Percentiles rank a stretch among this genome's conserved stretches.
These are phyloP conservation scores for Ophiostoma triangulosporum DNA, from an alignment of 2,329 filamentous ascomycete genomes.

Conservation along the genomic window DNA sequence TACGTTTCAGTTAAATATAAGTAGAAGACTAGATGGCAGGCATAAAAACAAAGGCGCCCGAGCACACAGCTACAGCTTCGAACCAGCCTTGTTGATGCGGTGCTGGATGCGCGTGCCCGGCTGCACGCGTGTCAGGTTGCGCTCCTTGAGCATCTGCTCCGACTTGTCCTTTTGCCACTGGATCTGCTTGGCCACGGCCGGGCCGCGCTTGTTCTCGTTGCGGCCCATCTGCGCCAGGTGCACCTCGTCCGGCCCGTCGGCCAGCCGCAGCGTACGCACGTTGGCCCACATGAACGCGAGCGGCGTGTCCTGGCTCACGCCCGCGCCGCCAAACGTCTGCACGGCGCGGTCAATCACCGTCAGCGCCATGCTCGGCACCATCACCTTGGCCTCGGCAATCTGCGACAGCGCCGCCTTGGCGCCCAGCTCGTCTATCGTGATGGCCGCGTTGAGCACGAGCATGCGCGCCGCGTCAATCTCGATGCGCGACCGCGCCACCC, in stretches of 20 bases:
- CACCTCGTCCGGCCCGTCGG: conserved; percentile 94
- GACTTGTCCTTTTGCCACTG: conserved; percentile 51
- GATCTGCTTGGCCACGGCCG: conserved; percentile 47
- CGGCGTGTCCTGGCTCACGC: conserved; percentile 89
- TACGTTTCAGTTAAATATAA: too few relatives aligned
- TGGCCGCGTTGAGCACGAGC: conserved; percentile 83
- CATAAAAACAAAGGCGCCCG: not conserved
- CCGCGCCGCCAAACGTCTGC: conserved; percentile 81
- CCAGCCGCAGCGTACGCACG: conserved; percentile 70
- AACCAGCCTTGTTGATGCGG: conserved; percentile 17
- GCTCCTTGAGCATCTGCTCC: conserved; percentile 50
- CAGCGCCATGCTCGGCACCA: conserved; percentile 70
- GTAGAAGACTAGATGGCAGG: not conserved
- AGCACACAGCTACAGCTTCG: conserved; percentile 29
- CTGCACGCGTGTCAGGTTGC: conserved; percentile 32
- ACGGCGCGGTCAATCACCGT: conserved; percentile 88
- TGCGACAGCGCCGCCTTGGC: conserved; percentile 84
- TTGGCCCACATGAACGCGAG: conserved; percentile 71
- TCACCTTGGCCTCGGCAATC: conserved; percentile 89
- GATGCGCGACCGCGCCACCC: conserved; percentile 81
- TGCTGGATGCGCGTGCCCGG: conserved; percentile 36
- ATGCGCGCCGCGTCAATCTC: conserved; percentile 90
- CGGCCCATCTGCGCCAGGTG: conserved; percentile 69
- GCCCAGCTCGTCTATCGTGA: conserved; percentile 81
- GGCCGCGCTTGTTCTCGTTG: conserved; percentile 63